These are phyloP conservation scores for Dissoconium aciculare DNA, from an alignment of 2,329 filamentous ascomycete species.

Conservation along the genomic window DNA sequence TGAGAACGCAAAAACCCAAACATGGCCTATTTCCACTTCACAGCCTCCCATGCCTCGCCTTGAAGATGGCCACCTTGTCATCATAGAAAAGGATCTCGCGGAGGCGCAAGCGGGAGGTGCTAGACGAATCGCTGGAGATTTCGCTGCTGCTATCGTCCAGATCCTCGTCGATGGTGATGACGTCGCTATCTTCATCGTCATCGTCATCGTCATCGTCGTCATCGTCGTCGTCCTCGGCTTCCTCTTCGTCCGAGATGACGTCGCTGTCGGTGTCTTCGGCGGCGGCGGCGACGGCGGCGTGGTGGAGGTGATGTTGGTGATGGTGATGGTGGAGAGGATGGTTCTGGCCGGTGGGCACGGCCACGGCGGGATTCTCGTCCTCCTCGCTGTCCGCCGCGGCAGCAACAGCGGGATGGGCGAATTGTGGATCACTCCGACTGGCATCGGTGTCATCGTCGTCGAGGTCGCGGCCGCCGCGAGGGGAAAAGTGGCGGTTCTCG, in stretches of 20 bases:
- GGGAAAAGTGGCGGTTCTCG: slow-evolving; percentile 48
- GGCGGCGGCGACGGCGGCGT: slow-evolving; percentile 37
- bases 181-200: slow-evolving; percentile 19
- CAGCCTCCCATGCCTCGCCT: slow-evolving; percentile 48
- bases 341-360: too few species aligned
- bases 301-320: slow-evolving; percentile 18
- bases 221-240: slow-evolving; percentile 22
- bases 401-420: slow-evolving; percentile 12
- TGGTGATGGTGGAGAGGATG: slow-evolving; percentile 27
- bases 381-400: slow-evolving; percentile 18
- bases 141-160: slow-evolving; percentile 6
- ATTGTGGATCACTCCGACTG: slow-evolving; percentile 20
- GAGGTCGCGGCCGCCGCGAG: too few species aligned
- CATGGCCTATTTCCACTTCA: slow-evolving; percentile 11
- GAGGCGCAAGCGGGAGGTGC: slow-evolving; percentile 39
- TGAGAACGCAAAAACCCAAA: too few species aligned
- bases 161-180: slow-evolving; percentile 26
- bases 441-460: slow-evolving; percentile 29
- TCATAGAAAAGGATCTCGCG: slow-evolving; percentile 74
- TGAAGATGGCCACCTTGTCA: slow-evolving; percentile 69
- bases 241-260: slow-evolving; percentile 36
- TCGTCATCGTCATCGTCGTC: slow-evolving; percentile 27
- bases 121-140: slow-evolving; percentile 2
- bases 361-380: slow-evolving; percentile 31
- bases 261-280: slow-evolving; percentile 32